Evolutionary conservation across 768 basidiomycete species (phyloP), one percentile per base, ranked within the genome.

Genomic region (Termitomyces sp.): DNA sequence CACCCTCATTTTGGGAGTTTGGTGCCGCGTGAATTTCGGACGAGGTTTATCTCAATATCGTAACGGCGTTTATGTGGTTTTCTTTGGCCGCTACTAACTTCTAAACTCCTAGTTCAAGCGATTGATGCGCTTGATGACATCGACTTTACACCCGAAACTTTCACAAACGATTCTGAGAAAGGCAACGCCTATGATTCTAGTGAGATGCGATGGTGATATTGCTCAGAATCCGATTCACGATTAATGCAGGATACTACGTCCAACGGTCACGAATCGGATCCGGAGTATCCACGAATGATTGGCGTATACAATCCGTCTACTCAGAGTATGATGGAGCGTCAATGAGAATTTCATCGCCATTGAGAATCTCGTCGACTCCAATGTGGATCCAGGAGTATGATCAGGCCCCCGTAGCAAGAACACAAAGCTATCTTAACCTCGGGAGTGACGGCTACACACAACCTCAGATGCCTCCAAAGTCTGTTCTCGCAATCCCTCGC

Each of bases 1-100:
- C 7, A 76, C 78, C 4, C 68, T 72, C n/a, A 54, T 69, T 29
- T 57, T 83, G 10, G 80, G 75, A 7, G 42, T 82, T 41, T 43
- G 77, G n/a, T 83, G 81, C 64, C 71, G 80, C 49, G 53, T 76
- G 27, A 76, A 82, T 58, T 85, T 83, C 60, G 82, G 78, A 10
- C 78, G 75, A 60, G 83, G 82, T 1, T 70, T 83, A 10, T 73
- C 74, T 4, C 77, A 82, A 29, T 83, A 76, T 57, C 66, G 82
- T 83, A 64, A 38, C 29, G n/a, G 16, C 3, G 12, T 22, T 33
- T 46, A 12, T 31, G 15, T 47, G 15, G 23, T 11, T 20, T 47
- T 25, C 5, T n/a, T n/a, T n/a, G 15, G 25, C 12, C 12, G 29
- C 13, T 31, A 2, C 10, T 42, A 12, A 25, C 27, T 33, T 27